Evolutionary conservation across 306 rosid genomes (phyloP).

Genomic region (Erythrophleum fordii): DNA sequence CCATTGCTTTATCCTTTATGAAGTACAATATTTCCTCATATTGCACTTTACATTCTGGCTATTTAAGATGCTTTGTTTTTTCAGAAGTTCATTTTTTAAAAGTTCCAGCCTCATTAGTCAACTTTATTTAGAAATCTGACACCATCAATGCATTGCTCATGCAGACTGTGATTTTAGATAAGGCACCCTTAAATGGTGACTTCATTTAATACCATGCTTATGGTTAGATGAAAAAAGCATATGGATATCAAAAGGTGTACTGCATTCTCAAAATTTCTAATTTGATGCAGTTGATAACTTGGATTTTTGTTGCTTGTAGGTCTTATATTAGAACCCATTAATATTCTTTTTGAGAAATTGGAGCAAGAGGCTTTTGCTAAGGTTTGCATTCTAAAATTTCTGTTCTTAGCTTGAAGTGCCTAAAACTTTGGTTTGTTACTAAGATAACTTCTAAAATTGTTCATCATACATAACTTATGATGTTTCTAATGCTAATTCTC

Average conservation of each 20-base stretch:
- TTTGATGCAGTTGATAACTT: slow-evolving; percentile 27
- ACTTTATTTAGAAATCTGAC: not conserved
- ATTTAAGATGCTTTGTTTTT: not conserved
- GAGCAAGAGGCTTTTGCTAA: slow-evolving; percentile 83
- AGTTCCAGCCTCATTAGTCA: not conserved
- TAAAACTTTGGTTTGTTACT: slow-evolving; percentile 28
- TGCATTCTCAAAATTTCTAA: not conserved
- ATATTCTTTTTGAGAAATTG: slow-evolving; percentile 63
- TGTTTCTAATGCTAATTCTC: slow-evolving; percentile 31
- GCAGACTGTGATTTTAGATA: slow-evolving; percentile 1
- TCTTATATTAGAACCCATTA: slow-evolving; percentile 66
- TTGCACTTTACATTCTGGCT: not conserved
- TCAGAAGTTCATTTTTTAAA: not conserved
- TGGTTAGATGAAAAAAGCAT: slow-evolving; percentile 12
- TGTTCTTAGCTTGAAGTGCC: slow-evolving; percentile 11
- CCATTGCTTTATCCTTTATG: not conserved
- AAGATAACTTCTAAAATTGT: slow-evolving; percentile 10
- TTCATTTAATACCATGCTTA: not conserved
- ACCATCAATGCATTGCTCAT: not conserved
- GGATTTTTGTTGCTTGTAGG: slow-evolving; percentile 53
- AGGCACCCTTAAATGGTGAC: not conserved
- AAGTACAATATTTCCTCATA: not conserved
- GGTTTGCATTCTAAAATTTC: slow-evolving; percentile 55
- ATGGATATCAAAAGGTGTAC: not conserved
- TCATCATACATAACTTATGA: slow-evolving; percentile 11